These are phyloP conservation scores for Rhynchospora tenuis DNA, from an alignment of 176 grass and related monocot genomes.

Conservation along the genomic window DNA sequence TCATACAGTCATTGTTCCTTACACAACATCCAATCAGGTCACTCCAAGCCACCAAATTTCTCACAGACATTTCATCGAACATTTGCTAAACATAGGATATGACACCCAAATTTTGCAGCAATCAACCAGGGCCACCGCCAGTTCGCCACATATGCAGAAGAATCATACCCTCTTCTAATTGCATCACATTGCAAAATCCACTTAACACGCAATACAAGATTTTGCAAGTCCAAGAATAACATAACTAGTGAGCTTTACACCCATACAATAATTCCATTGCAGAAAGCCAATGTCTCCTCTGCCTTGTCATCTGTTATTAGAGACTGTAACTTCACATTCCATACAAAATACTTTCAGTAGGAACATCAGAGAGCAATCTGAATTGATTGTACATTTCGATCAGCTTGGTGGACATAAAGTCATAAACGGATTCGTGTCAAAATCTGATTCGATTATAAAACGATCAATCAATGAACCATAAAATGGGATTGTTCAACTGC, in stretches of 20 bases:
- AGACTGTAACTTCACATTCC: slow-evolving; percentile 65
- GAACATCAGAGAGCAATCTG: slow-evolving; percentile 39
- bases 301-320: slow-evolving; percentile 46
- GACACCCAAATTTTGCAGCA: slow-evolving; percentile 50
- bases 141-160: slow-evolving; percentile 46
- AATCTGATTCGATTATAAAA: slow-evolving; percentile 44
- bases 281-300: slow-evolving; percentile 45
- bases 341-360: slow-evolving; percentile 67
- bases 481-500: slow-evolving; percentile 22
- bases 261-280: slow-evolving; percentile 44
- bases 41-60: slow-evolving; percentile 68
- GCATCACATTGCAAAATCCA: slow-evolving; percentile 43
- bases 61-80: slow-evolving; percentile 51
- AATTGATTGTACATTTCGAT: slow-evolving; percentile 56
- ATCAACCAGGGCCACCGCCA: slow-evolving; percentile 57
- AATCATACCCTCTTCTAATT: slow-evolving; percentile 25
- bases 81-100: slow-evolving; percentile 29
- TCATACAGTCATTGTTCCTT: slow-evolving; percentile 63
- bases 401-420: slow-evolving; percentile 53
- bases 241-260: slow-evolving; percentile 53
- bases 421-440: slow-evolving; percentile 56
- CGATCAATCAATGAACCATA: slow-evolving; percentile 38
- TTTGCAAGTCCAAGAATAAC: slow-evolving; percentile 62
- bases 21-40: slow-evolving; percentile 68
- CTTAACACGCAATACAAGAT: slow-evolving; percentile 56